Evolutionary conservation across 2,329 filamentous ascomycete species (phyloP).

Genomic region (Hypoxylon sp.): DNA sequence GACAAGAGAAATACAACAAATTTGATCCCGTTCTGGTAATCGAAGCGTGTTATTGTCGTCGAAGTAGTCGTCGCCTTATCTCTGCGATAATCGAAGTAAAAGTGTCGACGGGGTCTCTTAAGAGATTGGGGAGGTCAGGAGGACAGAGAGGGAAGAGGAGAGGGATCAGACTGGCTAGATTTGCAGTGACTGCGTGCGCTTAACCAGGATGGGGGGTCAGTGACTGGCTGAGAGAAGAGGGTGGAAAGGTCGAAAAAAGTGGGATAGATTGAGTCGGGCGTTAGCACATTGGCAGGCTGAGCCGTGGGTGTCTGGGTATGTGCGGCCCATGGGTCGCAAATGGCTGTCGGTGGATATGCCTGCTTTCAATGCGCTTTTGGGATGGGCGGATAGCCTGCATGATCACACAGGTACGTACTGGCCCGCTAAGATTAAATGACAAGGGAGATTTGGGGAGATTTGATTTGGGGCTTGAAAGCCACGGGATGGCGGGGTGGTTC

Average conservation of each 20-base stretch:
- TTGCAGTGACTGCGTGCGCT: constrained; percentile 41
- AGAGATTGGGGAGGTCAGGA: constrained; percentile 39
- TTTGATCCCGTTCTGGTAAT: constrained; percentile 12
- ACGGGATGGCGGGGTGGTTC: constrained; percentile 17
- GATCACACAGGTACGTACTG: constrained; percentile 23
- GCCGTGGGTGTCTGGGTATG: constrained; percentile 17
- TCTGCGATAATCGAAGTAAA: constrained; percentile 25
- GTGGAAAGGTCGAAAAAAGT: constrained; percentile 46
- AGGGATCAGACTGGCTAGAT: constrained; percentile 41
- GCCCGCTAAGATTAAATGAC: neutral
- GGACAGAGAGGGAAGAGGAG: constrained; percentile 41
- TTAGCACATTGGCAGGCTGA: constrained; percentile 43
- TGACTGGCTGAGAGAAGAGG: constrained; percentile 44
- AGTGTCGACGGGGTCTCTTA: constrained; percentile 31
- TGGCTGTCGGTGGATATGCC: constrained; percentile 24
- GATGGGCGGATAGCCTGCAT: constrained; percentile 38
- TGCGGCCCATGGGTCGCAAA: constrained; percentile 6
- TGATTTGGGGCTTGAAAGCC: constrained; percentile 4
- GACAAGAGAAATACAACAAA: constrained; percentile 26
- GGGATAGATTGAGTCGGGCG: constrained; percentile 43
- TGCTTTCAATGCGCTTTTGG: constrained; percentile 36
- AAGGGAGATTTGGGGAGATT: neutral
- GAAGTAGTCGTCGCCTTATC: constrained; percentile 28
- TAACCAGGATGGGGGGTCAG: constrained; percentile 36
- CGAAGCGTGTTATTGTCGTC: constrained; percentile 18